A percentile compares a stretch with the other conserved stretches of the same genome.
Conservation (phyloP, 805 yeast species). For the Sugiyamaella qingdaonensis region DNA sequence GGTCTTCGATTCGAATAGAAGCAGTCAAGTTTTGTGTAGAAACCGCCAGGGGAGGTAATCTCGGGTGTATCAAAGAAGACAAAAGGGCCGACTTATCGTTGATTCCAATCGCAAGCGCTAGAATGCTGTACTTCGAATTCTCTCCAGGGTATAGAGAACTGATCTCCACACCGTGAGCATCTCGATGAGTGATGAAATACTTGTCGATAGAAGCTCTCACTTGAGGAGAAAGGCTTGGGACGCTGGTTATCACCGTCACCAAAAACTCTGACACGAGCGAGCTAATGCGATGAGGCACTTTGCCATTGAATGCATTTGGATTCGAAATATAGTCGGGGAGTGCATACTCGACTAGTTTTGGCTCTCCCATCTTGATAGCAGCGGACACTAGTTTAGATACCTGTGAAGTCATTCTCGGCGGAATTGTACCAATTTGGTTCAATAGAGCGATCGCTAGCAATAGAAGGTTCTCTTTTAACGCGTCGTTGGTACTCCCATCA, state of each 20-base stretch:
- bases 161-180: slow-evolving; percentile 39
- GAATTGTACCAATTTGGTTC: slow-evolving; percentile 8
- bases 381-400: slow-evolving; percentile 6
- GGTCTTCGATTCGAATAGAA: neutral
- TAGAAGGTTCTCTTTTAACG: slow-evolving; percentile 10
- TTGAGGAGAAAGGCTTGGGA: slow-evolving; percentile 53
- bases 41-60: slow-evolving; percentile 52
- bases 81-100: slow-evolving; percentile 50
- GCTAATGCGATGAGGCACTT: slow-evolving; percentile 1
- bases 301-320: slow-evolving; percentile 19
- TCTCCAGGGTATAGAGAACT: slow-evolving; percentile 66
- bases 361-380: slow-evolving; percentile 9
- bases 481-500: neutral
- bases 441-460: slow-evolving; percentile 14
- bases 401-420: slow-evolving; percentile 5
- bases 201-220: slow-evolving; percentile 57
- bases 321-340: slow-evolving; percentile 20
- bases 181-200: slow-evolving; percentile 37
- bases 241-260: slow-evolving; percentile 43
- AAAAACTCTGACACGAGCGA: slow-evolving; percentile 44
- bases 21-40: neutral
- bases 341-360: slow-evolving; percentile 4
- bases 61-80: slow-evolving; percentile 59
- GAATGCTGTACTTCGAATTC: slow-evolving; percentile 53
- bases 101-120: slow-evolving; percentile 63